phyloP scores from a whole-genome alignment of 768 basidiomycete species.

The Psilocybe subaeruginosa region DNA sequence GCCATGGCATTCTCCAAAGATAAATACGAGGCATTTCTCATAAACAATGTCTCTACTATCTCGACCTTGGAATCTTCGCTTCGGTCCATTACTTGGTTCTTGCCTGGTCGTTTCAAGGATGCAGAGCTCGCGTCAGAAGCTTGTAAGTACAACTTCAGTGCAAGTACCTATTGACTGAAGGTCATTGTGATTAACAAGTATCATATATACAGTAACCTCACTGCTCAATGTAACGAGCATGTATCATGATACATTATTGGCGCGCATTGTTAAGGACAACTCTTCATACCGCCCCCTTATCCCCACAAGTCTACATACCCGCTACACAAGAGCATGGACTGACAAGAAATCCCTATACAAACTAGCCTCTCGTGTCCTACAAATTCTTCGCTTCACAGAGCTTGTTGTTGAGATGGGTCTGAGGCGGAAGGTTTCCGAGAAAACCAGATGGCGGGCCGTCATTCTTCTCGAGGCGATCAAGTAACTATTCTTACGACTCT shows the following conservation, averaged over 20 bases:
- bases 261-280: constrained; percentile 61
- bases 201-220: constrained; percentile 74
- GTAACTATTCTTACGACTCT: constrained; percentile 44
- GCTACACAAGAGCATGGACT: constrained; percentile 89
- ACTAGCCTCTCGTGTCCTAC: constrained; percentile 75
- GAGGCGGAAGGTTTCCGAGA: constrained; percentile 66
- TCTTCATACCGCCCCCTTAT: constrained; percentile 77
- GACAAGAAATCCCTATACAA: constrained; percentile 73
- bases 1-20: constrained; percentile 66
- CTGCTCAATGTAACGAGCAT: constrained; percentile 84
- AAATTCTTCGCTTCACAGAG: constrained; percentile 79
- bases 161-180: not conserved
- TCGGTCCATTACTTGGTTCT: constrained; percentile 91
- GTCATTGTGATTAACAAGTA: constrained; percentile 8
- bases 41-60: constrained; percentile 85
- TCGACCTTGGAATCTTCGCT: constrained; percentile 88
- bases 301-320: constrained; percentile 76
- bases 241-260: constrained; percentile 94
- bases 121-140: constrained; percentile 95
- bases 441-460: constrained; percentile 75
- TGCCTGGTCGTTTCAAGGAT: constrained; percentile 97
- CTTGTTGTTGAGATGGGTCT: constrained; percentile 90
- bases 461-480: constrained; percentile 83
- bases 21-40: constrained; percentile 81
- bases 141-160: constrained; percentile 57